Conservation (phyloP, 352 stramenopile species). For the Phytopythium boreale region DNA sequence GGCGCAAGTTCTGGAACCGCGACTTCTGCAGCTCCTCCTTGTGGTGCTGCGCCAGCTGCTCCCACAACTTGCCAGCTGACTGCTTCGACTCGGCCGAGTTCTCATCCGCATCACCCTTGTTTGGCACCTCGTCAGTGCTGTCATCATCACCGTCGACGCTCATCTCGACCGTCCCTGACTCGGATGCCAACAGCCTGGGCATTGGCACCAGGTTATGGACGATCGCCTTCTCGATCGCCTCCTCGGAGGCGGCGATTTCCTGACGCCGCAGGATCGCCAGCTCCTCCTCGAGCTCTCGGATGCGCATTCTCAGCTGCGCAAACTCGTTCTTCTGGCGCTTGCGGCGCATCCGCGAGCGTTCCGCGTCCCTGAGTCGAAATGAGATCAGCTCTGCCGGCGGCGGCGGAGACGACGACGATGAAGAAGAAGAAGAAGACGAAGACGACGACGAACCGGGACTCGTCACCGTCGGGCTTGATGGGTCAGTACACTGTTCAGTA, state of each 20-base stretch:
- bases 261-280: constrained; percentile 21
- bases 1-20: constrained; percentile 27
- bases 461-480: background rate
- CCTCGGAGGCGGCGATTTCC: constrained; percentile 16
- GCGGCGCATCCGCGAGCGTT: constrained; percentile 9
- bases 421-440: background rate
- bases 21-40: constrained; percentile 26
- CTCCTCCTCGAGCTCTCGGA: constrained; percentile 19
- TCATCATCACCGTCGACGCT: background rate
- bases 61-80: constrained; percentile 11
- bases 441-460: background rate
- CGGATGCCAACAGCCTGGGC: constrained; percentile 13
- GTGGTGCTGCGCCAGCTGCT: constrained; percentile 26
- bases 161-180: background rate
- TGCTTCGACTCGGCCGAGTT: background rate
- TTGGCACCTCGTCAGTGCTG: background rate
- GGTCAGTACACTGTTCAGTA: background rate
- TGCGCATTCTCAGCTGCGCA: constrained; percentile 16
- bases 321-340: constrained; percentile 34
- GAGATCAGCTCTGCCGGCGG: background rate
- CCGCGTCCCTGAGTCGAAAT: constrained; percentile 1
- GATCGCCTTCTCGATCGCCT: constrained; percentile 22
- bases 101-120: background rate
- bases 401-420: background rate
- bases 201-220: constrained; percentile 23